These are phyloP conservation scores for Picochlorum sp. DNA, from an alignment of 139 green algal genomes.

Conservation along the genomic window DNA sequence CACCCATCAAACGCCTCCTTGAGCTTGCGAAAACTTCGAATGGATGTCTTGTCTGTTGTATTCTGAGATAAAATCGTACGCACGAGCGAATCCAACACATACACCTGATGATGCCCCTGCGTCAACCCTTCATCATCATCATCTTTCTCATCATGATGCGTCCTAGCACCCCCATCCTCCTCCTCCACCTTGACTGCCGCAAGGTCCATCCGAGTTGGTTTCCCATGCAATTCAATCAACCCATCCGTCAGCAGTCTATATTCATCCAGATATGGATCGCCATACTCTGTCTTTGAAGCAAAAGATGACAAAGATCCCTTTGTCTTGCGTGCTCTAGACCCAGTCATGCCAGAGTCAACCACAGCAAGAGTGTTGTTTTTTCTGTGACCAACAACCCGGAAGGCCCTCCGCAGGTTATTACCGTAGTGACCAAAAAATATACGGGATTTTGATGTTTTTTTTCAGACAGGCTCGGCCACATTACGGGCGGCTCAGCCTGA, in stretches of 20 bases:
- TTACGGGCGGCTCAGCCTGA: too few relatives aligned
- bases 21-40: slow-evolving; percentile 23
- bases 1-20: slow-evolving; percentile 33
- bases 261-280: background rate
- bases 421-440: too few relatives aligned
- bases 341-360: too few relatives aligned
- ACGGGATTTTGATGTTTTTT: too few relatives aligned
- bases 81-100: slow-evolving; percentile 13
- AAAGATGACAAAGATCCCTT: too few relatives aligned
- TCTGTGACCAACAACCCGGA: too few relatives aligned
- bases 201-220: background rate
- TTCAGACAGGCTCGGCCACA: too few relatives aligned
- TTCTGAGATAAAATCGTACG: slow-evolving; percentile 50
- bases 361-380: too few relatives aligned
- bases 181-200: background rate
- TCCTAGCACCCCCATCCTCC: background rate
- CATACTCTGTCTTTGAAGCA: too few relatives aligned
- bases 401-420: too few relatives aligned
- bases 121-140: background rate
- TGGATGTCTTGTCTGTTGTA: slow-evolving; percentile 39
- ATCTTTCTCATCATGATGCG: too few relatives aligned
- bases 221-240: slow-evolving; percentile 16
- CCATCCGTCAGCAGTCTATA: slow-evolving; percentile 7
- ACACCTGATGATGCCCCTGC: background rate
- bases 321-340: too few relatives aligned